These are phyloP conservation scores for Malus hybrid DNA, from an alignment of 331 rosid species.

Conservation along the genomic window DNA sequence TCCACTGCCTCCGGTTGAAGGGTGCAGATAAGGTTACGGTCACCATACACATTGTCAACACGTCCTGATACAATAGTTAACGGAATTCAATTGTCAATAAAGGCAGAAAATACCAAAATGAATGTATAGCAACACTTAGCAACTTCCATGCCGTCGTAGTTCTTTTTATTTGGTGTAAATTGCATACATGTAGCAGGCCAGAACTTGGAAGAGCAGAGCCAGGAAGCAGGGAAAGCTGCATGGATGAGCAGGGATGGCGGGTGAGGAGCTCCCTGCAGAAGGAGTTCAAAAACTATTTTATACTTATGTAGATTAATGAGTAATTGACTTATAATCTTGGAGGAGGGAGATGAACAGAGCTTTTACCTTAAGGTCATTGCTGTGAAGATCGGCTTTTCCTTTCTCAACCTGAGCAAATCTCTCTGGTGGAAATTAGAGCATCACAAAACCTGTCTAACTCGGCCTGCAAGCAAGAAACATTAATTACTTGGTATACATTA, in stretches of 20 bases:
- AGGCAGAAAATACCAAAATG: background rate
- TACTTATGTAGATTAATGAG: background rate
- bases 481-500: background rate
- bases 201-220: conserved; percentile 85
- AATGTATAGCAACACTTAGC: background rate
- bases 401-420: conserved; percentile 74
- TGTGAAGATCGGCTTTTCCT: conserved; percentile 73
- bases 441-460: conserved; percentile 91
- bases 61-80: conserved; percentile 52
- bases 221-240: conserved; percentile 88
- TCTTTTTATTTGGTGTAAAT: background rate
- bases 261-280: conserved; percentile 81
- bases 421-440: conserved; percentile 74
- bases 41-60: conserved; percentile 92
- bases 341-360: background rate
- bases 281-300: background rate
- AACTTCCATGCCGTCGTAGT: background rate
- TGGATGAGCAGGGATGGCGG: conserved; percentile 93
- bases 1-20: conserved; percentile 69
- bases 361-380: conserved; percentile 81
- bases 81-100: background rate
- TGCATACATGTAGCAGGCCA: conserved; percentile 84
- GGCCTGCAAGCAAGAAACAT: conserved; percentile 57
- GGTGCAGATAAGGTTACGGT: conserved; percentile 93
- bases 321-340: background rate